Base-by-base conservation (phyloP, 2,329 filamentous ascomycete species). In the Neocatenulostroma microsporum region DNA sequence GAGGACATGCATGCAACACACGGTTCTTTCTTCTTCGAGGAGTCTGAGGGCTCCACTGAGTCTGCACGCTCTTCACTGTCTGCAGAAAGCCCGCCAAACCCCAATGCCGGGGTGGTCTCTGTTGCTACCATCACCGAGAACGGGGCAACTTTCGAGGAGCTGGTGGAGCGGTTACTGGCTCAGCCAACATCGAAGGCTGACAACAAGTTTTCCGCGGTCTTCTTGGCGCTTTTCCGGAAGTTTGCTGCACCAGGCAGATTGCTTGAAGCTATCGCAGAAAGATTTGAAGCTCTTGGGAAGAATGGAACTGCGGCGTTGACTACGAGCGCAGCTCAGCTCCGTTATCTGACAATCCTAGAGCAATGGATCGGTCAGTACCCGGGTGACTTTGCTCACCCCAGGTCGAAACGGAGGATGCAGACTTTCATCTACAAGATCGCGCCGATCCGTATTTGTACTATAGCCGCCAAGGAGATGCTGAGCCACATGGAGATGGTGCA, bases 311-410 rank as follows among this genome's bases (percentile, higher is more conserved):
- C 78, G 45, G 80, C 84, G 45, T 73, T 95, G 28, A 80, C 80
- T 36, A 85, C 82, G 50, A 88, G 83, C 26, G 79, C 82, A 6
- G 78, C 80, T 4, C 89, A 95, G 57, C 71, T 94, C 37, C 78
- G 88, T 34, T 83, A 89, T 43, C 79, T 94, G 25, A 80, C 84
- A 48, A 78, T 91, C 5, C 68, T 96, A 40, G 84, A 86, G 4
- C 84, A 84, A 57, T 98, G 91, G 91, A 81, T 94, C 2, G 79
- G 81, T 12, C 69, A 80, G 28, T 96, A 96, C 60, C 88, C 91
- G 0, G 89, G 87, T 12, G 91, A 98, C 60, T 94, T 96, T 67
- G 87, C 87, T 1, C 79, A 82, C 44, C 74, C 81, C 2, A 73
- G 73, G 15, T 93, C 86, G 2, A 78, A 80, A 47, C 76, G 74